Evolutionary conservation across 805 yeast species (phyloP).

Genomic region (Wickerhamomyces ciferrii): DNA sequence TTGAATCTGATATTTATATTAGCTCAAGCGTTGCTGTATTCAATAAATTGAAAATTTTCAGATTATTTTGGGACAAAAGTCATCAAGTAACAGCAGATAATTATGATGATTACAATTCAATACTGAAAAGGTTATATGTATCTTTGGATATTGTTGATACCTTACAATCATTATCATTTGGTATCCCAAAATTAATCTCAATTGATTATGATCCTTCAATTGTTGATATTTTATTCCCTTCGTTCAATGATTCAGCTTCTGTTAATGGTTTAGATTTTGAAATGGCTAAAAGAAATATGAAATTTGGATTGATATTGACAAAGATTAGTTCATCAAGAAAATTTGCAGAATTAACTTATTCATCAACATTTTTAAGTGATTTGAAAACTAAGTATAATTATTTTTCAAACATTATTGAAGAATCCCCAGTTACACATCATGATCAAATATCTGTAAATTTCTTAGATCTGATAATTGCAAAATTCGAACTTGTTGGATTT

Average conservation of each 20-base stretch:
- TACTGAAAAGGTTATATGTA: constrained; percentile 39
- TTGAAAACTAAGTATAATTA: neutral
- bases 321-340: constrained; percentile 11
- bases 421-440: constrained; percentile 6
- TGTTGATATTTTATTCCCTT: constrained; percentile 17
- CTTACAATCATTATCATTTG: constrained; percentile 48
- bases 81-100: constrained; percentile 8
- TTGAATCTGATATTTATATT: constrained; percentile 51
- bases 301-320: constrained; percentile 19
- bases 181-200: constrained; percentile 28
- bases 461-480: constrained; percentile 25
- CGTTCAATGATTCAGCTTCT: neutral
- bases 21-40: constrained; percentile 48
- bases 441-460: constrained; percentile 15
- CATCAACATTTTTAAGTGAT: neutral
- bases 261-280: constrained; percentile 3
- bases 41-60: constrained; percentile 50
- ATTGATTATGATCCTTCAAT: neutral
- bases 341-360: neutral
- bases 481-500: constrained; percentile 31
- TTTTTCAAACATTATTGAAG: constrained; percentile 1
- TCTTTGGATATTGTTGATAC: constrained; percentile 44
- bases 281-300: constrained; percentile 18
- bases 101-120: constrained; percentile 18
- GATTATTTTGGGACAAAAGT: constrained; percentile 21